phyloP scores from a whole-genome alignment of 2,329 filamentous ascomycete genomes.

The Incumbomyces delicatus region DNA sequence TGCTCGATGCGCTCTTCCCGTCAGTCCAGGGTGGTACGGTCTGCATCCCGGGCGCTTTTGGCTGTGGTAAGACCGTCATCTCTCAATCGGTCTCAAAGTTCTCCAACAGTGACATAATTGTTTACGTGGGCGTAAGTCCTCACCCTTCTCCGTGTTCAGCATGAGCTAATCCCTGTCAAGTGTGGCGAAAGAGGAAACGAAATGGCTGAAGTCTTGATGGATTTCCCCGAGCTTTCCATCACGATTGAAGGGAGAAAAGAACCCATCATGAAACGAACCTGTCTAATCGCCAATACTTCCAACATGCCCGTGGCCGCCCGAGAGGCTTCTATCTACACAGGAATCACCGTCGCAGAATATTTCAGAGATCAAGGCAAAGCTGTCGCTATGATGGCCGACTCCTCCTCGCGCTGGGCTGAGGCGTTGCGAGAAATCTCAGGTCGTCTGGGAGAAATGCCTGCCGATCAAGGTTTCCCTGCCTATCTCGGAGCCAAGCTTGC shows the following conservation, averaged over 20 bases:
- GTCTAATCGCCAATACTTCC: constrained; percentile 95
- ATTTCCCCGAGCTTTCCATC: constrained; percentile 96
- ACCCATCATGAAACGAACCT: constrained; percentile 99
- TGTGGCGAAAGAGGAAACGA: constrained; percentile 89
- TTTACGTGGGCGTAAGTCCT: constrained; percentile 68
- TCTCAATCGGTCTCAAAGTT: constrained; percentile 98
- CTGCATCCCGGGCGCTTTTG: constrained; percentile 95
- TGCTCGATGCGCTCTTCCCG: constrained; percentile 91
- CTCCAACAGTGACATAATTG: constrained; percentile 97
- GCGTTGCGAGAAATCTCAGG: constrained; percentile 97
- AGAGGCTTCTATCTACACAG: constrained; percentile 98
- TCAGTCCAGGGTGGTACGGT: constrained; percentile 95
- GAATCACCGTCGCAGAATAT: constrained; percentile 89
- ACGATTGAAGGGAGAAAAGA: constrained; percentile 89
- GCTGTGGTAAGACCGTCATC: constrained; percentile 98
- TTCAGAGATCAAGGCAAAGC: constrained; percentile 95
- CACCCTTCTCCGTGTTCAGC: neutral
- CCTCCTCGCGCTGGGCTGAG: constrained; percentile 95
- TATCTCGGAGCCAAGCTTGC: constrained; percentile 95
- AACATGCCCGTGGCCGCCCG: constrained; percentile 99
- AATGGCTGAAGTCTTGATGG: constrained; percentile 99
- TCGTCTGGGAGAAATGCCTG: constrained; percentile 98
- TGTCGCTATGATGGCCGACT: constrained; percentile 99
- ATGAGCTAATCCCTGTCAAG: constrained; percentile 6
- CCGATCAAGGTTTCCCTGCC: constrained; percentile 97